Evolutionary conservation across 2,329 filamentous ascomycete genomes (phyloP).

Genomic region (Dothideomycetidae sp.): DNA sequence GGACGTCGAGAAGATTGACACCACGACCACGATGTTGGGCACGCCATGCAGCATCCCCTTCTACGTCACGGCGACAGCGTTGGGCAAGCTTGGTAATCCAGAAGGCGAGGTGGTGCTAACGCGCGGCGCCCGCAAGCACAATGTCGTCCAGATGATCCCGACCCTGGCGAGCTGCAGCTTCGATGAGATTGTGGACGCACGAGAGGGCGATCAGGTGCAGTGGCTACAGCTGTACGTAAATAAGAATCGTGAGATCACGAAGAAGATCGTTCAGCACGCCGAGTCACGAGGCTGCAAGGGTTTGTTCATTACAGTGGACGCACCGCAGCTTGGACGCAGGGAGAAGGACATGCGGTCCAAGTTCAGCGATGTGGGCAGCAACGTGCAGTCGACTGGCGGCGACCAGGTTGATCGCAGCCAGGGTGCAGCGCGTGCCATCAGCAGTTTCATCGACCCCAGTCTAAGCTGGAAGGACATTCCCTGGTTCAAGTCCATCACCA

Average conservation of each 20-base stretch:
- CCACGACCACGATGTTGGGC: slow-evolving; percentile 86
- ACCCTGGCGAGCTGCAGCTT: slow-evolving; percentile 94
- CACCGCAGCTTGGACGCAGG: slow-evolving; percentile 81
- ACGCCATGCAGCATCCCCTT: slow-evolving; percentile 73
- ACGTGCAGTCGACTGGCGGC: slow-evolving; percentile 57
- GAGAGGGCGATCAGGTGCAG: slow-evolving; percentile 65
- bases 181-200: slow-evolving; percentile 88
- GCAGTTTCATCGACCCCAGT: slow-evolving; percentile 89
- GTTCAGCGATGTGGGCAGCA: slow-evolving; percentile 55
- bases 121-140: slow-evolving; percentile 66
- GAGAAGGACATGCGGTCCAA: slow-evolving; percentile 98
- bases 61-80: slow-evolving; percentile 89
- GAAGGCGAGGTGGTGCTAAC: slow-evolving; percentile 92
- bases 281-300: slow-evolving; percentile 85
- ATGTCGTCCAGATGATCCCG: slow-evolving; percentile 96
- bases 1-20: slow-evolving; percentile 77
- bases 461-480: slow-evolving; percentile 76
- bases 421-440: slow-evolving; percentile 88
- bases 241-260: slow-evolving; percentile 82
- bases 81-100: slow-evolving; percentile 85
- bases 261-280: slow-evolving; percentile 79
- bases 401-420: slow-evolving; percentile 70
- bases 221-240: slow-evolving; percentile 98
- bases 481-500: slow-evolving; percentile 82
- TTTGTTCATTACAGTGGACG: slow-evolving; percentile 96